These are phyloP conservation scores for Inonotus hispidus DNA, from an alignment of 1,284 basidiomycete species.

Conservation along the genomic window DNA sequence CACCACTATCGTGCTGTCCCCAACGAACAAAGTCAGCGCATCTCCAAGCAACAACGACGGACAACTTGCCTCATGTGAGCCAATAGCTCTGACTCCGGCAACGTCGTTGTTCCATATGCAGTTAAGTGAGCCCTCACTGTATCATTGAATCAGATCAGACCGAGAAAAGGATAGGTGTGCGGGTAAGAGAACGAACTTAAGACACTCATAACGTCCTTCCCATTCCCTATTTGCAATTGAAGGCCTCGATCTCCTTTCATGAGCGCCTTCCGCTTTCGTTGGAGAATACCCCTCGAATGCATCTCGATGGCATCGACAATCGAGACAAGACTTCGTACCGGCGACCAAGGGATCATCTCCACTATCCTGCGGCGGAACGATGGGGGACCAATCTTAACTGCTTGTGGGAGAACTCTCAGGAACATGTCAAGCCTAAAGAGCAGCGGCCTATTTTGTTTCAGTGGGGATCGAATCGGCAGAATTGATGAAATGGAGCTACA, in stretches of 20 bases:
- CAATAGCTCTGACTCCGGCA: conserved; percentile 28
- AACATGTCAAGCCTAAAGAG: not conserved
- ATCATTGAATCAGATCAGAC: no score
- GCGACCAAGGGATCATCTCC: not conserved
- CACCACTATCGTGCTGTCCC: conserved; percentile 25
- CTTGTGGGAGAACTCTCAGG: conserved; percentile 11
- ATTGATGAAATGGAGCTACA: not conserved
- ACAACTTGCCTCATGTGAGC: conserved; percentile 30
- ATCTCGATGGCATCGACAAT: conserved; percentile 14
- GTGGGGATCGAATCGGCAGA: no score
- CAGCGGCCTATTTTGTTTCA: not conserved
- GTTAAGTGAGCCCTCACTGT: conserved; percentile 28
- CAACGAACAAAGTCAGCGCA: not conserved
- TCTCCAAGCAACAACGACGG: not conserved
- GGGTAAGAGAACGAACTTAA: conserved; percentile 23
- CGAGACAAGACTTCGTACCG: not conserved
- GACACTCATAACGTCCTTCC: conserved; percentile 31
- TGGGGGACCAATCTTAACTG: conserved; percentile 9
- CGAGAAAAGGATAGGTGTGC: not conserved
- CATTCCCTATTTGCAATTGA: conserved; percentile 26
- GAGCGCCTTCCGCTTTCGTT: conserved; percentile 23
- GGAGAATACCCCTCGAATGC: conserved; percentile 13
- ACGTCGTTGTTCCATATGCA: conserved; percentile 26
- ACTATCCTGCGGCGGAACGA: conserved; percentile 6
- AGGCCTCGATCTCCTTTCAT: conserved; percentile 23